These are phyloP conservation scores for Psidium friedrichsthalianum DNA, from an alignment of 345 rosid species.

Conservation along the genomic window DNA sequence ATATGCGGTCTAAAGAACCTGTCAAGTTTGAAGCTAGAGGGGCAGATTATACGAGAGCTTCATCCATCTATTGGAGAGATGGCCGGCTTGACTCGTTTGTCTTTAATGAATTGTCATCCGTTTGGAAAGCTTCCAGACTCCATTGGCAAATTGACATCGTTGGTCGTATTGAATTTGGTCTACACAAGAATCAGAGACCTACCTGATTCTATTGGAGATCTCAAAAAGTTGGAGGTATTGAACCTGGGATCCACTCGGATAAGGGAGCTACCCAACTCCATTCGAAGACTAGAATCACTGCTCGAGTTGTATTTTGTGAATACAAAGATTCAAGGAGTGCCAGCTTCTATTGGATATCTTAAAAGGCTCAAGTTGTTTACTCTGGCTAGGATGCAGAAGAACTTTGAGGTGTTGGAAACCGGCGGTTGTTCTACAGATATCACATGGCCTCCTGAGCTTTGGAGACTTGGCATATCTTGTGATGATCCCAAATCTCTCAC, in stretches of 20 bases:
- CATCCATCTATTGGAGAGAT: neutral
- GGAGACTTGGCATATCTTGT: neutral
- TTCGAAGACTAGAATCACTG: neutral
- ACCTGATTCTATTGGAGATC: neutral
- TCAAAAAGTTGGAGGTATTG: neutral
- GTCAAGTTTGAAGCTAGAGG: neutral
- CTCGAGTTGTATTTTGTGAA: no score
- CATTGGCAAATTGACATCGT: neutral
- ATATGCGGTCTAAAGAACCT: neutral
- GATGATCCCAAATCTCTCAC: neutral
- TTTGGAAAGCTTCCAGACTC: neutral
- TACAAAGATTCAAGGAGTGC: neutral
- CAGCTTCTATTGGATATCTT: neutral
- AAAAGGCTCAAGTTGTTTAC: neutral
- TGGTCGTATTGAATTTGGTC: neutral
- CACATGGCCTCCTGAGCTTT: neutral
- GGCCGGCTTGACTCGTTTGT: neutral
- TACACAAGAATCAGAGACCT: neutral
- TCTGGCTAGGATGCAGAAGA: neutral
- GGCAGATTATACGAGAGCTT: neutral
- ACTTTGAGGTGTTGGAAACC: no score
- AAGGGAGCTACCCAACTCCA: neutral
- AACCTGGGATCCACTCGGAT: neutral
- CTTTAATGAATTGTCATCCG: neutral
- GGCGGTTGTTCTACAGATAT: no score